A percentile compares a stretch with the other conserved stretches of the same genome.
These are phyloP conservation scores for Cylindrotheca closterium DNA, from an alignment of 108 stramenopile species.

Conservation along the genomic window DNA sequence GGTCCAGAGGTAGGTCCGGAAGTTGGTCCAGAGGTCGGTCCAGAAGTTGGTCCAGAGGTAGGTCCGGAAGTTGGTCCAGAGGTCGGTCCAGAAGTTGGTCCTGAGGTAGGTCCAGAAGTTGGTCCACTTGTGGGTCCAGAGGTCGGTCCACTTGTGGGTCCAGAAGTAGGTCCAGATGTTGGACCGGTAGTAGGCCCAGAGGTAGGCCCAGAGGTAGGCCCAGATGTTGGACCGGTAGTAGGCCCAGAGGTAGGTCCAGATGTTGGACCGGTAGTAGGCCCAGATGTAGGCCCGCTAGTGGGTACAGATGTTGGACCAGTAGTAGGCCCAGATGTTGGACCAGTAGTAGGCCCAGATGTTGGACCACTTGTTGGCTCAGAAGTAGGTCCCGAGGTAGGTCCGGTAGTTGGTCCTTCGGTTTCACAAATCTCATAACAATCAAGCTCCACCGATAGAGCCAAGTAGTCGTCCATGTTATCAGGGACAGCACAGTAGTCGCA, in stretches of 20 bases:
- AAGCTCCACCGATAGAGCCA: background rate
- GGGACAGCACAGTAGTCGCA: background rate
- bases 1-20: background rate
- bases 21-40: slow-evolving; percentile 3
- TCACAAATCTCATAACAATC: background rate
- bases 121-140: slow-evolving; percentile 3
- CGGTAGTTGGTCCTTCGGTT: slow-evolving; percentile 5
- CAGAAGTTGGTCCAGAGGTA: slow-evolving; percentile 2
- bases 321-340: slow-evolving; percentile 16
- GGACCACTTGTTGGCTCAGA: background rate
- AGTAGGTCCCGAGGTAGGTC: slow-evolving; percentile 13
- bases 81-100: slow-evolving; percentile 10
- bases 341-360: slow-evolving; percentile 8
- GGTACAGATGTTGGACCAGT: slow-evolving; percentile 6
- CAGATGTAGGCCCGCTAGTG: slow-evolving; percentile 4
- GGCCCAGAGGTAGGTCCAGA: slow-evolving; percentile 8
- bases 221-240: slow-evolving; percentile 10
- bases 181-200: slow-evolving; percentile 1
- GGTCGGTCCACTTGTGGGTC: slow-evolving; percentile 4
- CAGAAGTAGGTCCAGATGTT: slow-evolving; percentile 5
- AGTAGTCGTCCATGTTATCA: background rate
- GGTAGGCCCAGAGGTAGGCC: slow-evolving; percentile 9
- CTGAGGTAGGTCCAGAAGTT: slow-evolving; percentile 9
- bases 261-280: slow-evolving; percentile 7
- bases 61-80: slow-evolving; percentile 2